Conservation (phyloP, 495 filamentous ascomycete species). For the Lichina pygmaea region DNA sequence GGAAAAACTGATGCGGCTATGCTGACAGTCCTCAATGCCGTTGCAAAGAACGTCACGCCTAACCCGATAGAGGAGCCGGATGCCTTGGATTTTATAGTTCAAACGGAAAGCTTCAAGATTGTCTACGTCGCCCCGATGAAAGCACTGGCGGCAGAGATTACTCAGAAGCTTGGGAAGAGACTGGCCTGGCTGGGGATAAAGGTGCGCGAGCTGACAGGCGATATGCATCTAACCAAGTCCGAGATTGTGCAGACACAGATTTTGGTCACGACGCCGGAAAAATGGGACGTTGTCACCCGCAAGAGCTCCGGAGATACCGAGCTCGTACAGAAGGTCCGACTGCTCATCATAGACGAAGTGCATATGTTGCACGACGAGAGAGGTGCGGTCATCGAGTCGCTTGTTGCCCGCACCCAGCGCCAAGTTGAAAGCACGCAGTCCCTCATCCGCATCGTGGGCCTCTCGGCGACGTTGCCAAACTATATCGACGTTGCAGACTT, state of each 20-base stretch:
- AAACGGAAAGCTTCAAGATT: constrained; percentile 82
- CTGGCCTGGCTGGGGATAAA: constrained; percentile 76
- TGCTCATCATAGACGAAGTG: constrained; percentile 96
- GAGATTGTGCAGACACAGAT: constrained; percentile 92
- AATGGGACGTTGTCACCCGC: constrained; percentile 95
- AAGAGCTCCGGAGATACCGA: constrained; percentile 96
- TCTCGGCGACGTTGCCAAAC: constrained; percentile 89
- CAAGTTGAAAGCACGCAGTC: constrained; percentile 97
- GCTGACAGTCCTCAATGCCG: constrained; percentile 72
- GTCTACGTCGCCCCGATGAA: constrained; percentile 98
- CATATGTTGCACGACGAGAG: constrained; percentile 98
- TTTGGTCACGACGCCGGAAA: constrained; percentile 95
- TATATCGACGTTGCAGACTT: constrained; percentile 93
- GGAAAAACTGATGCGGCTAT: constrained; percentile 98
- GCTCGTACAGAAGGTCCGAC: constrained; percentile 82
- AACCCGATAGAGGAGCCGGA: constrained; percentile 48
- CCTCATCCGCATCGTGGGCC: constrained; percentile 80
- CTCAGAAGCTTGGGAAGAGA: constrained; percentile 81
- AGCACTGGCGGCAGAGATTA: constrained; percentile 85
- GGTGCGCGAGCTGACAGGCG: constrained; percentile 78
- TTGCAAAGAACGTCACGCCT: constrained; percentile 60
- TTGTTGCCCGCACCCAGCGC: constrained; percentile 80
- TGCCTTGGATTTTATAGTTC: constrained; percentile 48
- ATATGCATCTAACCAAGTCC: constrained; percentile 94
- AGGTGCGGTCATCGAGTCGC: constrained; percentile 80